Conservation (phyloP, 164 flowering plant species). For the Vitis amurensis region DNA sequence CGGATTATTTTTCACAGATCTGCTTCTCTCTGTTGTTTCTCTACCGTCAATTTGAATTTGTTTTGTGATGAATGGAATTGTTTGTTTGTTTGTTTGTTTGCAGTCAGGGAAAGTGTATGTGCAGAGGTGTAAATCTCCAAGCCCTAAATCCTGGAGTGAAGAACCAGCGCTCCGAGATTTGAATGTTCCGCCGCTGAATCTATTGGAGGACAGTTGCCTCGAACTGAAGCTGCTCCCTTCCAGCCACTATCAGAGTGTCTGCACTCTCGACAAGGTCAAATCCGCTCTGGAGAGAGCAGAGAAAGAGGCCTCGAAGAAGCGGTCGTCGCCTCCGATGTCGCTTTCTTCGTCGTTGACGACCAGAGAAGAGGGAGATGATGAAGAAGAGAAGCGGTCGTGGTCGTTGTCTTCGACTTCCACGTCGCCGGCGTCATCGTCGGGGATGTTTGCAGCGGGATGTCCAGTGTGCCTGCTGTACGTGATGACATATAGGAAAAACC, state of each 20-base stretch:
- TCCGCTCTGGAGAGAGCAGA: constrained; percentile 82
- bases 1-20: not conserved
- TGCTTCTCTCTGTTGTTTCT: not conserved
- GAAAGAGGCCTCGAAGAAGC: constrained; percentile 41
- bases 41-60: not conserved
- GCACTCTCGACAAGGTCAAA: constrained; percentile 90
- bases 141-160: not conserved
- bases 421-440: not conserved
- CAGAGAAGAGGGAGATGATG: not conserved
- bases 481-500: constrained; percentile 3
- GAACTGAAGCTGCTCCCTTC: constrained; percentile 59
- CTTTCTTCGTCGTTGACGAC: constrained; percentile 20
- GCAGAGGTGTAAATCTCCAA: constrained; percentile 5
- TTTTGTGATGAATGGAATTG: not conserved
- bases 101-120: constrained; percentile 9
- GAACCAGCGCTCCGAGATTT: constrained; percentile 43
- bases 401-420: not conserved
- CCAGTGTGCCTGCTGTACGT: constrained; percentile 20
- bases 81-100: not conserved
- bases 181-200: constrained; percentile 38
- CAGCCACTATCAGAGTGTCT: constrained; percentile 59
- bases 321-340: constrained; percentile 25
- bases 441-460: constrained; percentile 13
- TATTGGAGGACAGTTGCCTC: constrained; percentile 31
- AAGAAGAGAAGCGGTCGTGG: too few relatives aligned